phyloP scores from a whole-genome alignment of 2,329 filamentous ascomycete species.

The Tolypocladium nubicola region DNA sequence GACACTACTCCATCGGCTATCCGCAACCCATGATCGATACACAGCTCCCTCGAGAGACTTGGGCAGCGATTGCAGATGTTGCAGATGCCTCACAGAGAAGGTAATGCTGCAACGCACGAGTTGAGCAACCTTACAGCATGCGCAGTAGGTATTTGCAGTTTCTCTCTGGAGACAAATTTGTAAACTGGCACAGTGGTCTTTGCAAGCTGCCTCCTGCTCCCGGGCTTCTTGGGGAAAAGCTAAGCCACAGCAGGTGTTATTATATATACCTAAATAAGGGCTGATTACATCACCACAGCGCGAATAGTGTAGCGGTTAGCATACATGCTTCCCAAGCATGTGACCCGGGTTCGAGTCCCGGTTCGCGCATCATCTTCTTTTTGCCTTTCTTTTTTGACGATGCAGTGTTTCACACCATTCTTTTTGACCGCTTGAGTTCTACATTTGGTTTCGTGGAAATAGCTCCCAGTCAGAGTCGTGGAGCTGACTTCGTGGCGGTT shows the following conservation, averaged over 20 bases:
- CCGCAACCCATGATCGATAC: too few species aligned
- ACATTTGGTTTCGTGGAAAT: neutral
- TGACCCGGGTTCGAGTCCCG: slow-evolving; percentile 26
- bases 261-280: neutral
- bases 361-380: slow-evolving; percentile 13
- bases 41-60: neutral
- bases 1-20: neutral
- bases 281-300: slow-evolving; percentile 11
- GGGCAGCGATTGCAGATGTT: neutral
- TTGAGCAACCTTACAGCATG: too few species aligned
- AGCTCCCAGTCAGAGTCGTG: neutral
- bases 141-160: too few species aligned
- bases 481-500: neutral
- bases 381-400: slow-evolving; percentile 2
- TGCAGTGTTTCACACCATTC: neutral
- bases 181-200: too few species aligned
- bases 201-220: neutral
- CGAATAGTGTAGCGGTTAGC: slow-evolving; percentile 27
- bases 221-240: rapidly evolving
- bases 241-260: rapidly evolving
- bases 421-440: neutral
- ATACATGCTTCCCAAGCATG: slow-evolving; percentile 28
- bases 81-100: neutral
- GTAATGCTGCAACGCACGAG: neutral
- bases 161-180: too few species aligned